Evolutionary conservation across 2,329 filamentous ascomycete genomes (phyloP), one percentile per base, ranked within the genome.

Genomic region (Nannizzia gypsea): DNA sequence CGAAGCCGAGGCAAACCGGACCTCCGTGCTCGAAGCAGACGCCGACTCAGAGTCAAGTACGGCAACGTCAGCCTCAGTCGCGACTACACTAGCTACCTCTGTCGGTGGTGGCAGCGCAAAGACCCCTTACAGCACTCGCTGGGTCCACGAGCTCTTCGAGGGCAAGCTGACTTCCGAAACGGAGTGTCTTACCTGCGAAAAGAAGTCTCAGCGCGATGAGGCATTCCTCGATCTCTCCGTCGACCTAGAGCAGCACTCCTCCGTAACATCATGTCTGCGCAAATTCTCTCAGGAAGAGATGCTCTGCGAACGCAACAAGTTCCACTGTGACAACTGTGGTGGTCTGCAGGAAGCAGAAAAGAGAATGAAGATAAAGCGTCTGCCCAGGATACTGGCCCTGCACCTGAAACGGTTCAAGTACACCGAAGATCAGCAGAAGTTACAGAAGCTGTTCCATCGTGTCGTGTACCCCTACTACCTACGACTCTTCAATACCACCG

Each of bases 231-330:
- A 99, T 73, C 77, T 99, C 20, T 97, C 93, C 0, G 96, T 99
- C 59, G 93, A 99, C 73, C 78, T 99, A 11, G 90, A 96, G 65
- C 87, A 96, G 69, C 90, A 97, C 71, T 91, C 91, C 0, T 99
- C 93, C 0, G 93, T 99, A 2, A 97, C 93, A 2, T 92, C 93
- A 26, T 99, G 93, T 71, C 76, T 99, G 64, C 83, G 89, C 61
- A 96, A 96, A 68, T 99, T 99, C 69, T 99, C 93, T 0, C 90
- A 93, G 52, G 93, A 97, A 68, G 93, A 99, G 73, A 96, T 97
- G 90, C 81, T 99, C 61, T 97, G 93, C 70, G 93, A 99, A 76
- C 83, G 91, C 62, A 97, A 99, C 78, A 99, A 99, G 71, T 99
- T 99, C 66, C 92, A 99, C 70, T 99, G 93, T 75, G 93, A 99